Evolutionary conservation across 176 grass and related monocot genomes (phyloP), one percentile per base, ranked within the genome.

Genomic region (Raddia distichophylla): DNA sequence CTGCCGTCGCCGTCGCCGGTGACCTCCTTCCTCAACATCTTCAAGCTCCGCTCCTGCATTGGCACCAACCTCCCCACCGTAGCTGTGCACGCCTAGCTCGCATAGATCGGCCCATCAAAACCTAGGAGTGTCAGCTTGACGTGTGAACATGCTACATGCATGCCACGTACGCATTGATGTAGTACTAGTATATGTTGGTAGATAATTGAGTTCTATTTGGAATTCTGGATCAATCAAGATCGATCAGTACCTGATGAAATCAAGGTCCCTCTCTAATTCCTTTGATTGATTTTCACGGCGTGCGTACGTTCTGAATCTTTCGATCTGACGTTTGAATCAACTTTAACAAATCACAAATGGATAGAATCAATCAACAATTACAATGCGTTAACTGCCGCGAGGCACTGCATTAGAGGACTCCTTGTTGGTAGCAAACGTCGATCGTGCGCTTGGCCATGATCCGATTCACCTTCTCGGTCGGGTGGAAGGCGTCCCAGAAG

Each of bases 401-500:
- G 49, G 1, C 33, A 44, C 17, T 27, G 14, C 10, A 19, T 37
- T 63, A 91, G 2, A 88, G 72, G 72, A 89, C 67, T 52, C 85
- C 84, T 14, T 80, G 12, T 45, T 86, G 76, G 82, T 83, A 81
- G 76, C 84, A 67, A 2, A 66, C 40, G 7, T 82, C 5, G 18
- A 92, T 80, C 3, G 91, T 93, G 47, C 87, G 45, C 17, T 89
- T 84, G 11, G 91, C 87, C 75, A 89, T 83, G 72, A 89, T 22
- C 10, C 83, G 27, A 73, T 89, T 89, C 42, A 89, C 78, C 83
- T 86, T 89, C 72, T 89, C 58, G 27, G 83, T 89, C 7, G 87
- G 83, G 52, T 89, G 87, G 87, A 89, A 89, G 15, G 83, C 83
- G 84, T 86, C 84, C 84, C 84, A 86, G 77, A 86, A 86, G 32